Percentiles rank a stretch among this genome's conserved stretches.
phyloP scores from a whole-genome alignment of 768 basidiomycete species.

The Podaxis pistillaris region DNA sequence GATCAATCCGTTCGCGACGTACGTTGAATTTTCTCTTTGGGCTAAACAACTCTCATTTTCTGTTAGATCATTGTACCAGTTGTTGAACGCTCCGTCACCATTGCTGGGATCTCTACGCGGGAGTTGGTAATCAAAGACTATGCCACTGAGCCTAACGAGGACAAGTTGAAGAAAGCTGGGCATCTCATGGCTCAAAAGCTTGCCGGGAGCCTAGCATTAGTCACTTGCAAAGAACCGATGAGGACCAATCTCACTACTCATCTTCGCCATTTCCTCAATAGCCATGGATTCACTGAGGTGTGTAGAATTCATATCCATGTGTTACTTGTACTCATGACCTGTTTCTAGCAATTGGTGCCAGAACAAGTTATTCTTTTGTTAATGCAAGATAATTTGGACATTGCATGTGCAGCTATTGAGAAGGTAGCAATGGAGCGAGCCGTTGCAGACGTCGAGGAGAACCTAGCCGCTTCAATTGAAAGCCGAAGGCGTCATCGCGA shows the following conservation, averaged over 20 bases:
- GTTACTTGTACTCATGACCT: slow-evolving; percentile 10
- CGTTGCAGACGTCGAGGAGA: slow-evolving; percentile 89
- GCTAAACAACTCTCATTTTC: slow-evolving; percentile 3
- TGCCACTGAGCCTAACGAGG: slow-evolving; percentile 87
- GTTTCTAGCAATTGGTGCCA: slow-evolving; percentile 59
- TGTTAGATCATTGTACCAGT: slow-evolving; percentile 90
- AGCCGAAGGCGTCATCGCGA: slow-evolving; percentile 84
- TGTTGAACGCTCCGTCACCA: slow-evolving; percentile 96
- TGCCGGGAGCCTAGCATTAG: slow-evolving; percentile 92
- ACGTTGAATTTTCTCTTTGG: slow-evolving; percentile 18
- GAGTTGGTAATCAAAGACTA: slow-evolving; percentile 97
- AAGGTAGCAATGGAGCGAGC: slow-evolving; percentile 98
- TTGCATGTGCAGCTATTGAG: slow-evolving; percentile 92
- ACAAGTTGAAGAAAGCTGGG: slow-evolving; percentile 86
- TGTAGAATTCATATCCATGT: slow-evolving; percentile 8
- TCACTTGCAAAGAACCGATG: slow-evolving; percentile 97
- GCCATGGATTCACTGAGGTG: slow-evolving; percentile 90
- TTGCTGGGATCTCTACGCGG: slow-evolving; percentile 95
- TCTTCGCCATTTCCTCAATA: slow-evolving; percentile 76
- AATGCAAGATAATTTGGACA: slow-evolving; percentile 89
- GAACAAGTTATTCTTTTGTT: slow-evolving; percentile 79
- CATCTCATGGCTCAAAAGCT: slow-evolving; percentile 97
- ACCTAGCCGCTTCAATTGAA: slow-evolving; percentile 79
- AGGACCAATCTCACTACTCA: slow-evolving; percentile 89
- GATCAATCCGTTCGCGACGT: slow-evolving; percentile 96